Conservation (phyloP, 371 early-diverging fungal species). For the Haplosporangium sp. region DNA sequence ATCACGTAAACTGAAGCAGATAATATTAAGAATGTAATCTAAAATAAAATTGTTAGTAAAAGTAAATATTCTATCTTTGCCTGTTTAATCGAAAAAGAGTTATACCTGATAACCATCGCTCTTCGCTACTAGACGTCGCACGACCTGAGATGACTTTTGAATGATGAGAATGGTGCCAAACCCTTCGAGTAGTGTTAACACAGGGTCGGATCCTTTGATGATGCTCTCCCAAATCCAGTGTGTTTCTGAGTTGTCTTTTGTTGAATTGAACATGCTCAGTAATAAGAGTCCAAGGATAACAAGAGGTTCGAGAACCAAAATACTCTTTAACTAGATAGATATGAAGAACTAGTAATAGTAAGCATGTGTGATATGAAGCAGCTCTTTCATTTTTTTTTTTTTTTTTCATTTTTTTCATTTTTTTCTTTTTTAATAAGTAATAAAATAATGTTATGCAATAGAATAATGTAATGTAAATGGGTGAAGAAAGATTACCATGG, state of each 20-base stretch:
- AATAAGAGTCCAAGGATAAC: constrained; percentile 30
- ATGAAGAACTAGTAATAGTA: not conserved
- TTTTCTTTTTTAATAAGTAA: not conserved
- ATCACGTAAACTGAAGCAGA: constrained; percentile 51
- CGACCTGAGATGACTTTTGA: constrained; percentile 48
- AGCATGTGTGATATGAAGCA: not conserved
- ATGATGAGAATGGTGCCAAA: constrained; percentile 51
- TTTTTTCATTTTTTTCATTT: not conserved
- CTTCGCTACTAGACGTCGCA: constrained; percentile 39
- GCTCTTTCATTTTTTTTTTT: not conserved
- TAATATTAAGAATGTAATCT: constrained; percentile 45
- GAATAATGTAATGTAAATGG: not conserved
- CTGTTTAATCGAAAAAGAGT: not conserved
- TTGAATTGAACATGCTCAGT: constrained; percentile 30
- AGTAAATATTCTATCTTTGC: too few species aligned
- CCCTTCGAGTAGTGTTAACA: constrained; percentile 47
- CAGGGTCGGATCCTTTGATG: constrained; percentile 47
- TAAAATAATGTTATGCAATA: not conserved
- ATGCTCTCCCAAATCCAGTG: constrained; percentile 42
- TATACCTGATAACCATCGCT: constrained; percentile 52
- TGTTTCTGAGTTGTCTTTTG: constrained; percentile 27
- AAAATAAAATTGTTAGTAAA: not conserved
- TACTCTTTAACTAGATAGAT: constrained; percentile 21
- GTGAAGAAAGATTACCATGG: constrained; percentile 16
- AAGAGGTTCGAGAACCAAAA: constrained; percentile 31